Percentiles rank a stretch among this genome's conserved stretches.
Evolutionary conservation across 192 early-diverging fungal species (phyloP).

Genomic region (Ramicandelaber brevisporus): DNA sequence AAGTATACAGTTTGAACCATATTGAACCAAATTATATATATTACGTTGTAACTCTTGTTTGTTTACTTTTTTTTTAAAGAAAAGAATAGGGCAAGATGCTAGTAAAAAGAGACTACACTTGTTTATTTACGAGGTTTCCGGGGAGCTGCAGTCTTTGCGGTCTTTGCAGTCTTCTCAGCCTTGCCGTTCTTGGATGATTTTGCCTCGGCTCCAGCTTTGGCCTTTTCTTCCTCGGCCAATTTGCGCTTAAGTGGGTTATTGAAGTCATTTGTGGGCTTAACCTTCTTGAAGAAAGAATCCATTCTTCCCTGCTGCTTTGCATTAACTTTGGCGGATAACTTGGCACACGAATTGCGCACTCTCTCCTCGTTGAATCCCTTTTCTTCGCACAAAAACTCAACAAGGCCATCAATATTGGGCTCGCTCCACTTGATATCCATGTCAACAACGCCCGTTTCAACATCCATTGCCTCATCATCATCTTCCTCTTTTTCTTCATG

Average conservation of each 20-base stretch:
- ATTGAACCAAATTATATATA: too few relatives aligned
- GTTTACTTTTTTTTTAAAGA: too few relatives aligned
- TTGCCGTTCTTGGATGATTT: constrained; percentile 1
- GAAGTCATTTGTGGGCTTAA: constrained; percentile 5
- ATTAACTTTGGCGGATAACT: constrained; percentile 47
- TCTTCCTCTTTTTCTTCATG: constrained; percentile 35
- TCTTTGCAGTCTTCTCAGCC: neutral
- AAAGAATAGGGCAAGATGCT: too few relatives aligned
- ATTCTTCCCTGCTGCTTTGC: constrained; percentile 73
- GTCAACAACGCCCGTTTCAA: too few relatives aligned
- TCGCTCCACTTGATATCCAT: constrained; percentile 37
- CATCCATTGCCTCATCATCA: neutral
- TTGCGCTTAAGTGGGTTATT: constrained; percentile 11
- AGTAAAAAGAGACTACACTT: too few relatives aligned
- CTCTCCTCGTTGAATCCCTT: constrained; percentile 93
- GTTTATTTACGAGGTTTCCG: too few relatives aligned
- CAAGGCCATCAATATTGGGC: constrained; percentile 56
- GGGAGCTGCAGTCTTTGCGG: too few relatives aligned
- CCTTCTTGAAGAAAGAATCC: constrained; percentile 66
- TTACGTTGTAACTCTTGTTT: too few relatives aligned
- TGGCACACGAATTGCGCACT: constrained; percentile 51
- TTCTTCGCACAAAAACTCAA: constrained; percentile 74
- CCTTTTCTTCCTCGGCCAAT: constrained; percentile 4
- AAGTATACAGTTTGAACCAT: too few relatives aligned
- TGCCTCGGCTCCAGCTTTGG: neutral